Percentiles rank a stretch among this genome's conserved stretches.
phyloP scores from a whole-genome alignment of 768 basidiomycete genomes.

The Lactarius sp. region DNA sequence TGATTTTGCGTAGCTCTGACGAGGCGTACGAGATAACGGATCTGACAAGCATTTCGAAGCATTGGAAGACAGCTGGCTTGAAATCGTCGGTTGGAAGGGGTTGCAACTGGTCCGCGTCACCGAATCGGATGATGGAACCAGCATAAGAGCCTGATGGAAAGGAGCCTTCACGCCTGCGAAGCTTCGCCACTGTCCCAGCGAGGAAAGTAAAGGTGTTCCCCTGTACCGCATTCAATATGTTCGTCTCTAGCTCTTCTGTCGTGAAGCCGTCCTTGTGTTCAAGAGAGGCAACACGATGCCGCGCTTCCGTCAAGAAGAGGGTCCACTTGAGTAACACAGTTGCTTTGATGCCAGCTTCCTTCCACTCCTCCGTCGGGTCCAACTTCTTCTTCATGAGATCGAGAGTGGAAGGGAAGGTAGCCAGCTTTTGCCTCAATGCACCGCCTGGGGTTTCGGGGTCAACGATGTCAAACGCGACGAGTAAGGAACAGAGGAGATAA shows the following conservation, averaged over 20 bases:
- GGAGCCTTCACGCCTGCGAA: slow-evolving; percentile 43
- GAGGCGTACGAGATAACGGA: slow-evolving; percentile 71
- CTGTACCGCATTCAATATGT: slow-evolving; percentile 80
- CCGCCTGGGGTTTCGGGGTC: slow-evolving; percentile 48
- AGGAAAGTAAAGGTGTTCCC: slow-evolving; percentile 77
- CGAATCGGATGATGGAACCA: slow-evolving; percentile 24
- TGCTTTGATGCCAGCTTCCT: slow-evolving; percentile 64
- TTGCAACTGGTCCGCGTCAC: slow-evolving; percentile 37
- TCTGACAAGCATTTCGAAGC: slow-evolving; percentile 67
- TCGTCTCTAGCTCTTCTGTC: slow-evolving; percentile 74
- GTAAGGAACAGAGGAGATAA: slow-evolving; percentile 61
- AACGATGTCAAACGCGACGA: slow-evolving; percentile 62
- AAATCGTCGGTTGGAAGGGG: slow-evolving; percentile 47
- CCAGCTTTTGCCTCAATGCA: slow-evolving; percentile 43
- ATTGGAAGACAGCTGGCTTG: slow-evolving; percentile 49
- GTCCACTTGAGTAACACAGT: slow-evolving; percentile 83
- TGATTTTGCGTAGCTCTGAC: slow-evolving; percentile 79
- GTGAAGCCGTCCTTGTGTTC: slow-evolving; percentile 62
- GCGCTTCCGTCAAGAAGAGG: slow-evolving; percentile 71
- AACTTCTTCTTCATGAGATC: slow-evolving; percentile 58
- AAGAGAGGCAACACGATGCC: slow-evolving; percentile 61
- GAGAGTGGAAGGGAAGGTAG: slow-evolving; percentile 44
- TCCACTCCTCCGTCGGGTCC: slow-evolving; percentile 53
- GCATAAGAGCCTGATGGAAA: slow-evolving; percentile 31
- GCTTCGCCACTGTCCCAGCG: slow-evolving; percentile 49